Conservation (phyloP, 768 basidiomycete genomes). For the Pleurotus platypus region DNA sequence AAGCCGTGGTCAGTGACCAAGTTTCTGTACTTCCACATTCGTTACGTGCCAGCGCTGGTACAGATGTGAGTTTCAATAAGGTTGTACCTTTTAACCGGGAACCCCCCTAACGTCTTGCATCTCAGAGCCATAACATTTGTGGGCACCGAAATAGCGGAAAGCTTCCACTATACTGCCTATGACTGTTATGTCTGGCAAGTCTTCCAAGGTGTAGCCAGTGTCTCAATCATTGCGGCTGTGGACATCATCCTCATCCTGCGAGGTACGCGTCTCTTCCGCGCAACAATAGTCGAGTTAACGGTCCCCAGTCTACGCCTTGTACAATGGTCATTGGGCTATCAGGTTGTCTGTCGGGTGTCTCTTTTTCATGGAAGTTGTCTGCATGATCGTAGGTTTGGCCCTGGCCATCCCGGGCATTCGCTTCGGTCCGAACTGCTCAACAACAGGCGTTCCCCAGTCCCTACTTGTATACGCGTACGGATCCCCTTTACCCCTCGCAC, state of each 20-base stretch:
- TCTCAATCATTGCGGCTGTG: conserved; percentile 24
- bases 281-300: not conserved
- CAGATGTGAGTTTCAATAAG: conserved; percentile 26
- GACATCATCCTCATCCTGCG: conserved; percentile 38
- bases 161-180: conserved; percentile 31
- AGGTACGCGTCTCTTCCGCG: conserved; percentile 19
- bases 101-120: not conserved
- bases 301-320: conserved; percentile 33
- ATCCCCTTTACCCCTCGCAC: not conserved
- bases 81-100: too few species aligned
- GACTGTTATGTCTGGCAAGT: conserved; percentile 43
- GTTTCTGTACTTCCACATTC: conserved; percentile 30
- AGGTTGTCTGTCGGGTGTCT: conserved; percentile 20
- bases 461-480: not conserved
- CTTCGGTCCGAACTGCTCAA: conserved; percentile 28
- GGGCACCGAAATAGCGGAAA: conserved; percentile 30
- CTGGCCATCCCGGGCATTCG: conserved; percentile 26
- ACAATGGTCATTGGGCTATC: conserved; percentile 29
- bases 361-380: conserved; percentile 26
- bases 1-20: conserved; percentile 30
- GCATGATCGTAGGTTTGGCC: conserved; percentile 24
- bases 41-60: conserved; percentile 32
- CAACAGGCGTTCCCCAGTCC: not conserved
- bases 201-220: conserved; percentile 33
- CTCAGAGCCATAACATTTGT: conserved; percentile 30